Evolutionary conservation across 495 filamentous ascomycete species (phyloP).

Genomic region (Parachaetomium inaequale): DNA sequence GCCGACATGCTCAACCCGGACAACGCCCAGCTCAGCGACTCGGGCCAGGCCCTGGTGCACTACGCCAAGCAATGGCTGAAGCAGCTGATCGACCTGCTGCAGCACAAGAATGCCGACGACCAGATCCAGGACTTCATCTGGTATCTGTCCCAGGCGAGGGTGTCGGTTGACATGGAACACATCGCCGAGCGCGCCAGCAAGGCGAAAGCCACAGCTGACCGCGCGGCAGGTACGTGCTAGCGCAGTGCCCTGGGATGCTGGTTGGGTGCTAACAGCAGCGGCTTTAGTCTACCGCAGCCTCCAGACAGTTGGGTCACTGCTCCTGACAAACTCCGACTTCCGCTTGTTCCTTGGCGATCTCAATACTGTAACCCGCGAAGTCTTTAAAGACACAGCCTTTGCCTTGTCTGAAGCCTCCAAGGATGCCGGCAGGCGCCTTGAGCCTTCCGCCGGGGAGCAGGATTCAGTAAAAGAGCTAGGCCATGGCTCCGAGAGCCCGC

Average conservation of each 20-base stretch:
- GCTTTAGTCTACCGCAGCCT: constrained; percentile 72
- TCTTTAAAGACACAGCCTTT: constrained; percentile 83
- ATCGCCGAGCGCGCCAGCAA: constrained; percentile 58
- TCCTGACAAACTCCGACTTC: constrained; percentile 88
- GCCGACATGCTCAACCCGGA: constrained; percentile 75
- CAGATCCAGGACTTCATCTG: constrained; percentile 90
- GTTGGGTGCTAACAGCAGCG: neutral
- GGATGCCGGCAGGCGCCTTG: constrained; percentile 65
- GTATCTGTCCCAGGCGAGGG: constrained; percentile 68
- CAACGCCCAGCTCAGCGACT: constrained; percentile 70
- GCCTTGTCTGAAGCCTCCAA: constrained; percentile 68
- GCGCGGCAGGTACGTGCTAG: constrained; percentile 60
- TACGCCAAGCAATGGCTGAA: constrained; percentile 68
- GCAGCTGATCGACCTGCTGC: constrained; percentile 70
- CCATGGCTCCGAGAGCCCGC: constrained; percentile 48
- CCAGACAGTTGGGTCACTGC: constrained; percentile 74
- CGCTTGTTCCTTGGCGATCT: constrained; percentile 82
- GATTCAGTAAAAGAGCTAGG: constrained; percentile 55
- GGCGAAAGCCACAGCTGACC: constrained; percentile 71
- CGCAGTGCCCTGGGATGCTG: neutral
- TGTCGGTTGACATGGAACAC: constrained; percentile 65
- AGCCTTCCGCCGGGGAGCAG: constrained; percentile 61
- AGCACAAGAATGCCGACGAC: constrained; percentile 78
- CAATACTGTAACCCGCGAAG: constrained; percentile 70
- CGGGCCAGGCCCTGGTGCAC: constrained; percentile 68